These are phyloP conservation scores for Aspergillus kassunensis DNA, from an alignment of 495 filamentous ascomycete genomes.

Conservation along the genomic window DNA sequence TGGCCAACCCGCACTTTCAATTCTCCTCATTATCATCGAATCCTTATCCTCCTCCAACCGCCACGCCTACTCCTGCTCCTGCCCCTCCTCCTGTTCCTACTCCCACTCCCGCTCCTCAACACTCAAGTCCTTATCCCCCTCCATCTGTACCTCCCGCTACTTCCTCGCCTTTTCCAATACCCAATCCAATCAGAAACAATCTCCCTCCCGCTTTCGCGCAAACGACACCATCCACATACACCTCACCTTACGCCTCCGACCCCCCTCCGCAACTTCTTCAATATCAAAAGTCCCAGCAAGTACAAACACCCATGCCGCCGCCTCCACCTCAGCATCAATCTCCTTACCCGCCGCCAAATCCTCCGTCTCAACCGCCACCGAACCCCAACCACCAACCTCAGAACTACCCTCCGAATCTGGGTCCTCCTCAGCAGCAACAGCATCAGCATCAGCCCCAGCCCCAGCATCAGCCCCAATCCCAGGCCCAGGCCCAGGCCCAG, in stretches of 20 bases:
- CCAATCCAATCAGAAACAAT: constrained; percentile 41
- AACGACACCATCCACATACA: constrained; percentile 38
- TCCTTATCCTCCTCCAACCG: constrained; percentile 25
- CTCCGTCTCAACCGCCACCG: constrained; percentile 17
- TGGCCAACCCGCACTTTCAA: constrained; percentile 43
- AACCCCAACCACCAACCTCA: constrained; percentile 26
- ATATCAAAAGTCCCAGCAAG: constrained; percentile 29
- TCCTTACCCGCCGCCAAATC: constrained; percentile 27
- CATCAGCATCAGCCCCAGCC: too few species aligned
- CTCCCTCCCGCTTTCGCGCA: constrained; percentile 43
- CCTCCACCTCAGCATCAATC: constrained; percentile 27
- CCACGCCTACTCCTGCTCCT: constrained; percentile 20
- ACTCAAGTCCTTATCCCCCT: constrained; percentile 21
- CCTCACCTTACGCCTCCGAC: constrained; percentile 41
- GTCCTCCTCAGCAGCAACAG: constrained; percentile 23
- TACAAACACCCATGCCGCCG: constrained; percentile 15
- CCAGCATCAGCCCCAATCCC: too few species aligned
- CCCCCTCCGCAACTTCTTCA: constrained; percentile 33
- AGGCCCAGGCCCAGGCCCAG: too few species aligned
- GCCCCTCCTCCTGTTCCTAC: constrained; percentile 21
- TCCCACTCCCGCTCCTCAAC: constrained; percentile 17
- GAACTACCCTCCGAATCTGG: constrained; percentile 24
- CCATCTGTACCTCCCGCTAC: constrained; percentile 14
- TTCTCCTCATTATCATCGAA: constrained; percentile 38
- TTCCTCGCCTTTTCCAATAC: constrained; percentile 34